Conservation (phyloP, 148 eudicot genomes). For the Dysphania ambrosioides region DNA sequence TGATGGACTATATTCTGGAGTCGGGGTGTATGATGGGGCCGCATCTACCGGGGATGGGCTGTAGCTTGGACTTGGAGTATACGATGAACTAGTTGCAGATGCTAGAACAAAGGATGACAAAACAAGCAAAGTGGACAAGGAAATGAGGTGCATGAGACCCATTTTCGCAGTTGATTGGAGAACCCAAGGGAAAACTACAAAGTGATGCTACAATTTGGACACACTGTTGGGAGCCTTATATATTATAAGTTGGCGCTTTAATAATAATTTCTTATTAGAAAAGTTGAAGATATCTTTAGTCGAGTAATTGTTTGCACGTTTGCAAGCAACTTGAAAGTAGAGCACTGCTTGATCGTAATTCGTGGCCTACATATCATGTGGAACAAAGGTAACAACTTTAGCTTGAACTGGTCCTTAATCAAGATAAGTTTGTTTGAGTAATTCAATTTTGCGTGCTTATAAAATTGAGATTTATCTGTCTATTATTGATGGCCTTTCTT, state of each 20-base stretch:
- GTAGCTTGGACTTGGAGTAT: neutral
- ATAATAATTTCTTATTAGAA: neutral
- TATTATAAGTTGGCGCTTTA: neutral
- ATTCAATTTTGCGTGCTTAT: too few relatives aligned
- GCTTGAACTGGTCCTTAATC: too few relatives aligned
- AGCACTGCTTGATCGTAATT: too few relatives aligned
- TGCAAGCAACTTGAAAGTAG: too few relatives aligned
- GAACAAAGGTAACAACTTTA: too few relatives aligned
- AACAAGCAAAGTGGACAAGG: slow-evolving; percentile 15
- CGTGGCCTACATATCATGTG: too few relatives aligned
- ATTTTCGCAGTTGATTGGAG: slow-evolving; percentile 9
- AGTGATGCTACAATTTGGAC: neutral
- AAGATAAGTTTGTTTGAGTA: too few relatives aligned
- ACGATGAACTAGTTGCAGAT: neutral
- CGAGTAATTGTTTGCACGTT: too few relatives aligned
- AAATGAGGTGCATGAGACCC: slow-evolving; percentile 12
- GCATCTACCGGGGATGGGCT: neutral
- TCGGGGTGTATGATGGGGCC: neutral
- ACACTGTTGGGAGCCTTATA: slow-evolving; percentile 1
- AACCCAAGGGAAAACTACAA: neutral
- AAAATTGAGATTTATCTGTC: too few relatives aligned
- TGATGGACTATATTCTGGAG: neutral
- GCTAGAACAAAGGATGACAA: neutral
- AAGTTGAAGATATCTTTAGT: too few relatives aligned
- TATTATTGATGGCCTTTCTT: too few relatives aligned